Base-by-base conservation (phyloP, 768 basidiomycete species). In the Termitomyces sp. region DNA sequence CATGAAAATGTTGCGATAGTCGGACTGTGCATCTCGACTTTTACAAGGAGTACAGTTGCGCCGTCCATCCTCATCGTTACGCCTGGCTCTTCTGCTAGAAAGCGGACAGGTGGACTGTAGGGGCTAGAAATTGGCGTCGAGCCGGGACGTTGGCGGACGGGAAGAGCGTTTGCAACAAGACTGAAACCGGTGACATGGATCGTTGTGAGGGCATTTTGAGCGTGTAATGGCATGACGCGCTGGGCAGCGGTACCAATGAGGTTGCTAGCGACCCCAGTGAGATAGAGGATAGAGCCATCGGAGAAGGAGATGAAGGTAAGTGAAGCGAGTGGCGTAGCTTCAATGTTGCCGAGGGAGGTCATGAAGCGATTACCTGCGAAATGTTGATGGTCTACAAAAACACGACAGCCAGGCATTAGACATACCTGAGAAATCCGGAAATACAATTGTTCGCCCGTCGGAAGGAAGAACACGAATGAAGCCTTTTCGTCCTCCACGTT, bases 271-370 rank as follows among this genome's bases (percentile, higher is more conserved):
- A 66, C 67, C 2, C 86, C 86, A 2, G 87, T 87, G 34, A 88
- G 67, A 62, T 89, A 89, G 6, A 88, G 75, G 13, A 87, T 75
- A 34, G 81, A 72, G 3, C 87, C 86, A 0, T 75, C 77, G 12
- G 70, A 69, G 64, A 83, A 87, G 20, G 76, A 77, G 7, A 82
- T 67, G 58, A 87, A 80, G n/a, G 82, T 81, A 15, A 87, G 72
- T 0, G 79, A 80, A 4, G 86, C 86, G 2, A 82, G 65, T 4
- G 82, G 81, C 0, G 81, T 84, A 22, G 76, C 74, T 60, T 83
- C 80, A 33, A 86, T 80, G 59, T 87, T 86, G 2, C 86, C 85
- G 13, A 88, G 69, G 16, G 85, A 84, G 20, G 81, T 85, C 79
- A 88, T 78, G 54, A 85, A 70, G 3, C 84, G 77, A 64, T 88